Evolutionary conservation across 352 stramenopile species (phyloP).

Genomic region (Pythium myriotylum): DNA sequence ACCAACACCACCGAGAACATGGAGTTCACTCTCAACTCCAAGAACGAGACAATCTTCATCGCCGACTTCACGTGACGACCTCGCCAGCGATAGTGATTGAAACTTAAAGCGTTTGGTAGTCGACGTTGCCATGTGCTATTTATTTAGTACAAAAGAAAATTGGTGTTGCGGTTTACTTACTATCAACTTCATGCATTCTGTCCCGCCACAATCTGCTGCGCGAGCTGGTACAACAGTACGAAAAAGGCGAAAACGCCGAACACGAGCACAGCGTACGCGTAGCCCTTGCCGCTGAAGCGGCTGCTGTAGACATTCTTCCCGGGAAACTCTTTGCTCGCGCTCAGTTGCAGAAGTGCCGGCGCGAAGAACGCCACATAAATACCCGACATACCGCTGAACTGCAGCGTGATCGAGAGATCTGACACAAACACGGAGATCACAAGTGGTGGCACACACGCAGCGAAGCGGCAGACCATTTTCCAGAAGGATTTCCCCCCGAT

Average conservation of each 20-base stretch:
- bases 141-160: too few species aligned
- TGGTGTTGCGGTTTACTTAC: too few species aligned
- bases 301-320: conserved; percentile 63
- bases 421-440: conserved; percentile 81
- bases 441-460: conserved; percentile 76
- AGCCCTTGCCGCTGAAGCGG: conserved; percentile 53
- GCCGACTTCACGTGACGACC: too few species aligned
- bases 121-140: too few species aligned
- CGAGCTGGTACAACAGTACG: conserved; percentile 65
- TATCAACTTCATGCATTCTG: not conserved
- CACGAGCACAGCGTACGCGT: conserved; percentile 63
- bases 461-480: conserved; percentile 79
- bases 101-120: too few species aligned
- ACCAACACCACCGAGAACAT: too few species aligned
- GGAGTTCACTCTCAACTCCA: too few species aligned
- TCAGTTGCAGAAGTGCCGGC: conserved; percentile 68
- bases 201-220: conserved; percentile 38
- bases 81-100: too few species aligned
- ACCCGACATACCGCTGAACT: conserved; percentile 79
- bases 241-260: conserved; percentile 67
- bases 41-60: too few species aligned
- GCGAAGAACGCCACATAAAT: conserved; percentile 86
- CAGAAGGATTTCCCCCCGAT: conserved; percentile 44
- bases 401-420: conserved; percentile 85
- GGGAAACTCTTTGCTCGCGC: conserved; percentile 51